Base-by-base conservation (phyloP, 2,329 filamentous ascomycete genomes). In the Ceratocystis alfenasii region DNA sequence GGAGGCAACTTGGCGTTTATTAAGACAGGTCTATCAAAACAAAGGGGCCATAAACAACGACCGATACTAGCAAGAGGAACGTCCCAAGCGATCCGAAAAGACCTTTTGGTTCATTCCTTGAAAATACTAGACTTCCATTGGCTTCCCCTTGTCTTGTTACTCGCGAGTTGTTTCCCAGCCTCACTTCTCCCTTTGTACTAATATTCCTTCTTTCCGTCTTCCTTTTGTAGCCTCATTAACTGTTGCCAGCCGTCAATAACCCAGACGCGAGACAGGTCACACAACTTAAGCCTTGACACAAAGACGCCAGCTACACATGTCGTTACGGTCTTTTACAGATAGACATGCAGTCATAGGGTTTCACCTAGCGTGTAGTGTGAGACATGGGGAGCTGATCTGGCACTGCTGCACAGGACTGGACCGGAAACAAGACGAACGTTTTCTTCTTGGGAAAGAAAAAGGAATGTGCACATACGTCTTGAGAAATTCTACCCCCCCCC, bases 81-180 rank as follows among this genome's bases (percentile, higher is more conserved):
- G 17, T 30, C n/a, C 30, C 12, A 36, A 33, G 22, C 25, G 28
- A 64, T 41, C 48, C 55, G 10, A 57, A 64, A 50, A 41, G 25
- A 36, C 15, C 17, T 41, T 33, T 55, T 20, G n/a, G 33, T 41
- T 33, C 63, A 59, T 57, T n/a, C 53, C 63, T 30, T 59, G 20
- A n/a, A 20, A 59, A 57, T 41, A 7, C n/a, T 22, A 28, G 53
- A 28, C 36, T 45, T 46, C 48, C 30, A 41, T 65, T 33, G 55
- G 53, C 63, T 59, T 65, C 63, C 50, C 25, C 20, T 65, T 36
- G 28, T n/a, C 41, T 53, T 36, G 53, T 28, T 53, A 53, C 48
- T 48, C 22, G 50, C 44, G 50, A 41, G 30, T 15, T 60, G 36
- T 59, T 46, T 60, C 45, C 25, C 50, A 22, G 45, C 50, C 28